These are phyloP conservation scores for Ophiostoma novo-ulmi DNA, from an alignment of 2,329 filamentous ascomycete species.

Conservation along the genomic window DNA sequence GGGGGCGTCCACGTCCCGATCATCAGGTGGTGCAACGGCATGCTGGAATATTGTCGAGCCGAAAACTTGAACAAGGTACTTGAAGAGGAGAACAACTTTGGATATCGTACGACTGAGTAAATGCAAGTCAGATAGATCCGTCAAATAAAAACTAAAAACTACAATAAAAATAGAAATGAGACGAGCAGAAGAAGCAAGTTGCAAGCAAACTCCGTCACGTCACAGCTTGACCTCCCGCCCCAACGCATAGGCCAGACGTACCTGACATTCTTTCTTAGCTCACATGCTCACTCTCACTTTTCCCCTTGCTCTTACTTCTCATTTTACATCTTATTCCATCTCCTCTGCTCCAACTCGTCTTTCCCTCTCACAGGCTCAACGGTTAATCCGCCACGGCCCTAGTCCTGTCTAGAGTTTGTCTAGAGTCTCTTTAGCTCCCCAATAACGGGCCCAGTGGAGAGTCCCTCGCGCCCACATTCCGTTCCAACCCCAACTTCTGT, in stretches of 20 bases:
- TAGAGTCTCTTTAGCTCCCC: constrained; percentile 5
- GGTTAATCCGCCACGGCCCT: constrained; percentile 17
- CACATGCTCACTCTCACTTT: not conserved
- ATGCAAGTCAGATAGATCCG: not conserved
- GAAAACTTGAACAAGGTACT: not conserved
- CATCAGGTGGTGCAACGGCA: constrained; percentile 83
- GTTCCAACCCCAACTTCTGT: not conserved
- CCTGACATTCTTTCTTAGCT: not conserved
- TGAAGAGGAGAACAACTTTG: not conserved
- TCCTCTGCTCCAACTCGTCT: not conserved
- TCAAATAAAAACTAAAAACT: not conserved
- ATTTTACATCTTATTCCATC: not conserved
- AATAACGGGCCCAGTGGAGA: not conserved
- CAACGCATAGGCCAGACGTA: not conserved
- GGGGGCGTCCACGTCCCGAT: constrained; percentile 87
- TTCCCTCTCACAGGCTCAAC: constrained; percentile 19
- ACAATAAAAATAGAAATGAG: not conserved
- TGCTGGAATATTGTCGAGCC: constrained; percentile 34
- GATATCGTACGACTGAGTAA: not conserved
- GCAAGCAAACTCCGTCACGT: not conserved
- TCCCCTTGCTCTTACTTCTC: not conserved
- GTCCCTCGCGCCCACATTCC: constrained; percentile 8
- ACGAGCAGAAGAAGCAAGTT: not conserved
- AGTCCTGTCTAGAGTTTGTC: not conserved
- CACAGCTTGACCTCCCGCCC: not conserved